Evolutionary conservation across 495 filamentous ascomycete species (phyloP).

Genomic region (Neurospora sp.): DNA sequence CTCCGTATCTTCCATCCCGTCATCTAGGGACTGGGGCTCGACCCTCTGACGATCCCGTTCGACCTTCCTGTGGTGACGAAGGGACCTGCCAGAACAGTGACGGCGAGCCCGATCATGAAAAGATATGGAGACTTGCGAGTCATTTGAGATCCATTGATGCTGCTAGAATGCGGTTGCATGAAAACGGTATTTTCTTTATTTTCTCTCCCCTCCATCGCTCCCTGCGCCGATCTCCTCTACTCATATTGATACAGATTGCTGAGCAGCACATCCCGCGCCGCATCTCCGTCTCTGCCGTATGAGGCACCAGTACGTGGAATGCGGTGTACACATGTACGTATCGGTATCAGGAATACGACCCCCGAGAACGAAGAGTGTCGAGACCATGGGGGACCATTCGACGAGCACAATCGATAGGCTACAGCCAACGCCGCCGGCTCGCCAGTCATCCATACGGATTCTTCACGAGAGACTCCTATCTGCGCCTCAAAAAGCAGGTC

Average conservation of each 20-base stretch:
- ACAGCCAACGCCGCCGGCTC: neutral
- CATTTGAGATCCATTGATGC: neutral
- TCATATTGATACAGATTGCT: neutral
- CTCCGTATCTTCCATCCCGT: neutral
- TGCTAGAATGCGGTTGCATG: neutral
- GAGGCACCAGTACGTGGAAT: neutral
- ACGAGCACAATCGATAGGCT: neutral
- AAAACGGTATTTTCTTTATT: neutral
- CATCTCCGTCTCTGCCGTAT: neutral
- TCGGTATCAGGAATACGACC: neutral
- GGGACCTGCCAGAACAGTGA: neutral
- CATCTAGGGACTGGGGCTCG: neutral
- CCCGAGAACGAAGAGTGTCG: neutral
- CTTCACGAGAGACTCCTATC: neutral
- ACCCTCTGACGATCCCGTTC: neutral
- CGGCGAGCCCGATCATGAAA: neutral
- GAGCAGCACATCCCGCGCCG: neutral
- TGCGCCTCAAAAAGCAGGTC: neutral
- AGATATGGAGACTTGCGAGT: neutral
- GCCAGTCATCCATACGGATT: neutral
- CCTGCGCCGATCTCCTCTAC: neutral
- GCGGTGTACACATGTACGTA: neutral
- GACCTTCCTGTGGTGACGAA: neutral
- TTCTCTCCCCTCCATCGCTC: neutral
- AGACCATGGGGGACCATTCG: neutral